A percentile compares a stretch with the other conserved stretches of the same genome.
These are phyloP conservation scores for Articulospora tetracladia DNA, from an alignment of 495 filamentous ascomycete species.

Conservation along the genomic window DNA sequence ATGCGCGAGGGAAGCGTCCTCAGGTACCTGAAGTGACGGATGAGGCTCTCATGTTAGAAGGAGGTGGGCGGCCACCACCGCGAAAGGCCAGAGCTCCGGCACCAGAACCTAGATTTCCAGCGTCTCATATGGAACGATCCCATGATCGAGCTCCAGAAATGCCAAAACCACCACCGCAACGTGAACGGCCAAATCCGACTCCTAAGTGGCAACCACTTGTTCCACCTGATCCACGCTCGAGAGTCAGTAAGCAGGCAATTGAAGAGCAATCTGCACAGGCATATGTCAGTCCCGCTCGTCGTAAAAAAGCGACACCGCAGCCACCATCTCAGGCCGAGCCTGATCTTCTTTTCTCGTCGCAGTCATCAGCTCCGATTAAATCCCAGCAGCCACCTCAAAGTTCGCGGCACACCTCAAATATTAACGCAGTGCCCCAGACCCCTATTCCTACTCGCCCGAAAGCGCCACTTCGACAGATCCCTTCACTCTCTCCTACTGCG, in stretches of 20 bases:
- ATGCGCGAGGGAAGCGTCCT: slow-evolving; percentile 8
- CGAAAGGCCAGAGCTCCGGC: slow-evolving; percentile 25
- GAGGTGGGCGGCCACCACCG: slow-evolving; percentile 43
- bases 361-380: not conserved
- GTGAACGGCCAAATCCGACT: slow-evolving; percentile 26
- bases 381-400: slow-evolving; percentile 2
- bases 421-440: slow-evolving; percentile 38
- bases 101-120: slow-evolving; percentile 19
- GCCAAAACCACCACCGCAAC: slow-evolving; percentile 16
- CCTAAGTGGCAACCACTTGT: slow-evolving; percentile 24
- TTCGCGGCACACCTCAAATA: slow-evolving; percentile 19
- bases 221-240: slow-evolving; percentile 48
- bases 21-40: slow-evolving; percentile 58
- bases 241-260: slow-evolving; percentile 63
- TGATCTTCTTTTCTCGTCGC: slow-evolving; percentile 19
- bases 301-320: slow-evolving; percentile 59
- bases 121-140: slow-evolving; percentile 13
- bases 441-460: slow-evolving; percentile 37
- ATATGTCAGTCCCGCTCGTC: slow-evolving; percentile 85
- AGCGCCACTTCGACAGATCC: slow-evolving; percentile 60
- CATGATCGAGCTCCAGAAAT: slow-evolving; percentile 20
- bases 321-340: slow-evolving; percentile 24
- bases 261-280: slow-evolving; percentile 82
- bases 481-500: slow-evolving; percentile 59
- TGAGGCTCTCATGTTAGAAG: slow-evolving; percentile 89